Conservation (phyloP, 129 eudicot genomes). For the Saposhnikovia divaricata region DNA sequence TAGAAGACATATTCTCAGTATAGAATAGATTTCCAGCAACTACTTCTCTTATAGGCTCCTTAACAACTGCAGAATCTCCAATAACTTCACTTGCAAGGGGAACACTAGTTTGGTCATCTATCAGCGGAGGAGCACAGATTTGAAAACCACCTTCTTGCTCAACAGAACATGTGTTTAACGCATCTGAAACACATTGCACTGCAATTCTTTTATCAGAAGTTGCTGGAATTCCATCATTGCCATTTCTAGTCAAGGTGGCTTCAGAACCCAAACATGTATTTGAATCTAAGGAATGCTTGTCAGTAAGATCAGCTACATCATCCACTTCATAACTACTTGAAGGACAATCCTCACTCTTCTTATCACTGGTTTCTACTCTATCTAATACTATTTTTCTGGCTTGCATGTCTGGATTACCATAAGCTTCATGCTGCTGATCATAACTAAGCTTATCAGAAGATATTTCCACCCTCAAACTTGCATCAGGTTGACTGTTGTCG, state of each 20-base stretch:
- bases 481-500: slow-evolving; percentile 10
- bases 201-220: slow-evolving; percentile 16
- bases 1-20: background rate
- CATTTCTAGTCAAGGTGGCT: slow-evolving; percentile 26
- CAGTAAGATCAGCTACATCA: slow-evolving; percentile 29
- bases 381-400: slow-evolving; percentile 9
- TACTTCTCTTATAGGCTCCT: slow-evolving; percentile 24
- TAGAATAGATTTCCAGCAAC: background rate
- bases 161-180: background rate
- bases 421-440: slow-evolving; percentile 26
- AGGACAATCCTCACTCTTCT: slow-evolving; percentile 14
- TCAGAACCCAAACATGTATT: slow-evolving; percentile 27
- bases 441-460: slow-evolving; percentile 16
- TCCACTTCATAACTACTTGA: slow-evolving; percentile 18
- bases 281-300: slow-evolving; percentile 14
- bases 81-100: slow-evolving; percentile 7
- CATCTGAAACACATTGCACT: slow-evolving; percentile 13
- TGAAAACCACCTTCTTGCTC: slow-evolving; percentile 15
- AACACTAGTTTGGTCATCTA: slow-evolving; percentile 14
- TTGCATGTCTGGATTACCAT: slow-evolving; percentile 19
- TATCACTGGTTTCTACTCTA: slow-evolving; percentile 26
- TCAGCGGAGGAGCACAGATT: slow-evolving; percentile 15
- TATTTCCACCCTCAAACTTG: slow-evolving; percentile 19
- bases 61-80: slow-evolving; percentile 3
- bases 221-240: slow-evolving; percentile 17